phyloP scores from a whole-genome alignment of 2,329 filamentous ascomycete species.

The Teratosphaeria viscida region DNA sequence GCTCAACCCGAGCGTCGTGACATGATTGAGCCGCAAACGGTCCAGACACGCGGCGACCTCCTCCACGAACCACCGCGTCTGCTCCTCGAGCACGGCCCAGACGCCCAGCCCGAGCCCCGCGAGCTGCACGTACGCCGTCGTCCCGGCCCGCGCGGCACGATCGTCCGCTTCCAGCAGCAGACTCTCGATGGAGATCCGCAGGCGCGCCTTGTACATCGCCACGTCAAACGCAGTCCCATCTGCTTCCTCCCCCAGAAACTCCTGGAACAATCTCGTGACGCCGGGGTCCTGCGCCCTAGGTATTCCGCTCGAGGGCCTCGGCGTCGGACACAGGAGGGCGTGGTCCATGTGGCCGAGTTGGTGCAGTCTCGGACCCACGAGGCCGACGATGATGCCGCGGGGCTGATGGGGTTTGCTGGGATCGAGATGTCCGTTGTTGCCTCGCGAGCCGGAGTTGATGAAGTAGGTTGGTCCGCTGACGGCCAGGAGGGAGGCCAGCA shows the following conservation, averaged over 20 bases:
- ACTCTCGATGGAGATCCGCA: slow-evolving; percentile 13
- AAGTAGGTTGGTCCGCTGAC: slow-evolving; percentile 9
- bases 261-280: slow-evolving; percentile 7
- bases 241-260: slow-evolving; percentile 3
- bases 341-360: slow-evolving; percentile 14
- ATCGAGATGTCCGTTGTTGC: not conserved
- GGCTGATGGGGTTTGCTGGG: slow-evolving; percentile 1
- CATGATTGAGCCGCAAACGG: not conserved
- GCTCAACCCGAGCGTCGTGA: not conserved
- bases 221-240: slow-evolving; percentile 2
- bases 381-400: slow-evolving; percentile 13
- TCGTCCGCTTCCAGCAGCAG: slow-evolving; percentile 16
- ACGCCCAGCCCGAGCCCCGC: slow-evolving; percentile 17
- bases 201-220: slow-evolving; percentile 13
- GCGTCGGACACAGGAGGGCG: slow-evolving; percentile 5
- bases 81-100: slow-evolving; percentile 5
- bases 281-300: slow-evolving; percentile 1
- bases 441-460: slow-evolving; percentile 6
- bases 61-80: not conserved
- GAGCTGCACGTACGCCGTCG: slow-evolving; percentile 13
- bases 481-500: slow-evolving; percentile 10
- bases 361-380: slow-evolving; percentile 17
- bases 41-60: not conserved
- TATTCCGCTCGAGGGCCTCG: not conserved
- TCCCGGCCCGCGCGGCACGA: slow-evolving; percentile 9